Percentiles rank a stretch among this genome's conserved stretches.
These are phyloP conservation scores for Aspergillus fischeri DNA, from an alignment of 2,329 filamentous ascomycete species.

Conservation along the genomic window DNA sequence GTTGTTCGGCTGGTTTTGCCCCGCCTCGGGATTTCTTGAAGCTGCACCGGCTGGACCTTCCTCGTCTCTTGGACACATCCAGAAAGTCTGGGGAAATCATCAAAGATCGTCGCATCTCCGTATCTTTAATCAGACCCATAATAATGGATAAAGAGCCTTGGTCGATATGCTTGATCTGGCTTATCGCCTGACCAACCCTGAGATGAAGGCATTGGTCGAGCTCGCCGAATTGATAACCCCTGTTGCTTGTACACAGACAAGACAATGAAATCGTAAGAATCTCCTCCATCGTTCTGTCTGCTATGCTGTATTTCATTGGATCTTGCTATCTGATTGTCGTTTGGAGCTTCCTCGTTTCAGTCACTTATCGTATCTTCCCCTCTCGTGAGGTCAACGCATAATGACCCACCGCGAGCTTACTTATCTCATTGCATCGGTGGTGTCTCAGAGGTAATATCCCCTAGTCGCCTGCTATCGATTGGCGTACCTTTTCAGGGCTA, in stretches of 20 bases:
- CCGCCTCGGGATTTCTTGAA: neutral
- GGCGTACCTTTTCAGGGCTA: too few relatives aligned
- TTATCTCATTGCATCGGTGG: too few relatives aligned
- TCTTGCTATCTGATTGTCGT: conserved; percentile 6
- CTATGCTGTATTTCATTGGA: neutral
- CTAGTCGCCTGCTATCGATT: neutral
- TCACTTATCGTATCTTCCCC: conserved; percentile 5
- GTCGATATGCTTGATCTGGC: neutral
- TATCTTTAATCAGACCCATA: neutral
- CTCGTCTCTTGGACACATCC: neutral
- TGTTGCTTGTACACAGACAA: neutral
- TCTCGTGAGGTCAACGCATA: neutral
- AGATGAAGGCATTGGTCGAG: neutral
- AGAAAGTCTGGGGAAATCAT: neutral
- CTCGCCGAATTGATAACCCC: neutral
- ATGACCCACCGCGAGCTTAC: neutral
- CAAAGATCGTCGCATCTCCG: conserved; percentile 2
- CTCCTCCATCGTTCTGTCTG: neutral
- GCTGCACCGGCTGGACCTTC: conserved; percentile 12
- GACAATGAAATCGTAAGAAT: neutral
- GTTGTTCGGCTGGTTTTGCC: neutral
- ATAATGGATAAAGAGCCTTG: neutral
- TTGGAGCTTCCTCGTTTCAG: conserved; percentile 17
- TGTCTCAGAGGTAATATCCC: neutral
- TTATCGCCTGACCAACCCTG: neutral